Percentiles rank a stretch among this genome's conserved stretches.
Evolutionary conservation across 1,139 yeast species (phyloP).

Genomic region (Sugiyamaella grinbergsii): DNA sequence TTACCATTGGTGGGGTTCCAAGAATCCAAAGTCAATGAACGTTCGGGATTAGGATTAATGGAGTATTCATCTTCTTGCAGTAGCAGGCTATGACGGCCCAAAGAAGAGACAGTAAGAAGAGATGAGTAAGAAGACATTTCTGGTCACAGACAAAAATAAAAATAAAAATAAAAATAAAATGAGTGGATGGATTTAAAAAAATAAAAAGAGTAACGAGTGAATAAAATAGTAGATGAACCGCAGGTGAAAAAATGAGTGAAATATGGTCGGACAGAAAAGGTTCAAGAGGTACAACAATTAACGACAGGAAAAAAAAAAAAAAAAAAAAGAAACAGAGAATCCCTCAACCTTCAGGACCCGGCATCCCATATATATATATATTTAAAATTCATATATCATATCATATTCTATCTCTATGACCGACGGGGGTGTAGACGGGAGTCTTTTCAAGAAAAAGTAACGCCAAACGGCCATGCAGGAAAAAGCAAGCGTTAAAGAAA

Average conservation of each 20-base stretch:
- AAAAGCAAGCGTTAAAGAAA: slow-evolving; percentile 7
- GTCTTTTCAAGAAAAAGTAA: slow-evolving; percentile 9
- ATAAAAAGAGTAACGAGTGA: slow-evolving; percentile 1
- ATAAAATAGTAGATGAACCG: neutral
- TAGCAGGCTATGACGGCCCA: slow-evolving; percentile 17
- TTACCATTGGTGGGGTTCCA: slow-evolving; percentile 5
- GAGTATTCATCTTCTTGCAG: slow-evolving; percentile 15
- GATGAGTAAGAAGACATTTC: slow-evolving; percentile 7
- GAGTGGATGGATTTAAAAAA: neutral
- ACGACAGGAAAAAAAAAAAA: slow-evolving; percentile 2
- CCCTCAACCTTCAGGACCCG: neutral
- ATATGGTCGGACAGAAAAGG: neutral
- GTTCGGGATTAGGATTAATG: slow-evolving; percentile 1
- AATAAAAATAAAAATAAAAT: neutral
- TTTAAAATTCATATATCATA: neutral
- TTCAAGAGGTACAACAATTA: neutral
- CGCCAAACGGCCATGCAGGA: slow-evolving; percentile 11
- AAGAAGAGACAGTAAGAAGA: slow-evolving; percentile 13
- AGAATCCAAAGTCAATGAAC: slow-evolving; percentile 2
- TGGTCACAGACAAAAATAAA: neutral
- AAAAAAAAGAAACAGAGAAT: neutral
- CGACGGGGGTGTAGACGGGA: neutral
- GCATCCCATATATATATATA: slow-evolving; percentile 6
- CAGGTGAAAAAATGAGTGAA: neutral
- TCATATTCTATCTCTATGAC: neutral